Evolutionary conservation across 148 eudicot genomes (phyloP).

Genomic region (Heliamphora exappendiculata): DNA sequence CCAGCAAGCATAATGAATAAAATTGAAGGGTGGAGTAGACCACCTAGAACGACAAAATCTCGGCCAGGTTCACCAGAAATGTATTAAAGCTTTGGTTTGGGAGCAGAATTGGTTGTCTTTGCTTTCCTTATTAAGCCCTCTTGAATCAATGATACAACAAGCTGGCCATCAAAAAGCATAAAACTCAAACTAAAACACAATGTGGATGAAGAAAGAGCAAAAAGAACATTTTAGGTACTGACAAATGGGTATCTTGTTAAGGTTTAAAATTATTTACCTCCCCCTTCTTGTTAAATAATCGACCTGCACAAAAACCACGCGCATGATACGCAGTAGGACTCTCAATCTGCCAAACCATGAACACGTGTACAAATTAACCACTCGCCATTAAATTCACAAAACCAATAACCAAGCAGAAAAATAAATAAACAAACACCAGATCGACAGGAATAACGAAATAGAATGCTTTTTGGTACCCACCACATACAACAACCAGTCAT

Average conservation of each 20-base stretch:
- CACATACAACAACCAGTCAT: conserved; percentile 87
- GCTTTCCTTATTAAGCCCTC: conserved; percentile 68
- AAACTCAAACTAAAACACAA: too few species aligned
- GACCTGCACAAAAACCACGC: conserved; percentile 77
- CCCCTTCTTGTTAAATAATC: conserved; percentile 69
- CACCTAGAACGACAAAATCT: not conserved
- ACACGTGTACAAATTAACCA: not conserved
- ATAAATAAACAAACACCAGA: not conserved
- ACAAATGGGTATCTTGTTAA: not conserved
- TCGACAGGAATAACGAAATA: not conserved
- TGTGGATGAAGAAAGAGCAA: not conserved
- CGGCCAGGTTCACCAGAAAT: not conserved
- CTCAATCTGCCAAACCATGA: conserved; percentile 35
- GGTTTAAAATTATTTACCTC: conserved; percentile 42
- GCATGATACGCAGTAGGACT: conserved; percentile 66
- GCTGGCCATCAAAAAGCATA: conserved; percentile 41
- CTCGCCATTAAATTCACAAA: not conserved
- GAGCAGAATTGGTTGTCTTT: conserved; percentile 26
- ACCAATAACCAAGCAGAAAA: not conserved
- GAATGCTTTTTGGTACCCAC: conserved; percentile 33
- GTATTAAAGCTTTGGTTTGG: conserved; percentile 43
- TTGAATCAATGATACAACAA: conserved; percentile 68
- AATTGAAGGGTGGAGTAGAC: not conserved
- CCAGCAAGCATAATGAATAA: not conserved
- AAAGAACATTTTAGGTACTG: not conserved